phyloP scores from a whole-genome alignment of 352 stramenopile species.

The Pythium aristosporum region DNA sequence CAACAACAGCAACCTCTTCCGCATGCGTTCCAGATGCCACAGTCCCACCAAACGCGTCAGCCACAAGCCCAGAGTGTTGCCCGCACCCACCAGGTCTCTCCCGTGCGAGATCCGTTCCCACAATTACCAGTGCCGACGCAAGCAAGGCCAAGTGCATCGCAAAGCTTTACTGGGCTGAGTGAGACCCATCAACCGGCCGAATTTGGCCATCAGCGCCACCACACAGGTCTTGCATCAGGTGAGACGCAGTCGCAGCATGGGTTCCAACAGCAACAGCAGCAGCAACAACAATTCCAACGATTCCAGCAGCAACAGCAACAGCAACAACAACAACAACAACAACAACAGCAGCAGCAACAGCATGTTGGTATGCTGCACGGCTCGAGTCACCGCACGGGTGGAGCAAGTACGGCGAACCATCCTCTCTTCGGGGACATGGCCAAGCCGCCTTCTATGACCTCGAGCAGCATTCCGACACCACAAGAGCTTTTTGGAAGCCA shows the following conservation, averaged over 20 bases:
- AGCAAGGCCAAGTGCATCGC: conserved; percentile 2
- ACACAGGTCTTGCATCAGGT: not conserved
- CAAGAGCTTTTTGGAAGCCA: conserved; percentile 30
- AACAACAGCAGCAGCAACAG: conserved; percentile 19
- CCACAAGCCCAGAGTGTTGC: conserved; percentile 1
- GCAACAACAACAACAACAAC: conserved; percentile 18
- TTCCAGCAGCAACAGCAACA: conserved; percentile 21
- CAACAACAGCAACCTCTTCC: conserved; percentile 1
- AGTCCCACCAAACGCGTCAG: conserved; percentile 4
- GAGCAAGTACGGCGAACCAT: not conserved
- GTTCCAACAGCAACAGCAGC: conserved; percentile 20
- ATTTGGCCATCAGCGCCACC: conserved; percentile 17
- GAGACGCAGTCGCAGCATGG: conserved; percentile 13
- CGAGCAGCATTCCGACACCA: conserved; percentile 17
- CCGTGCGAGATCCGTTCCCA: conserved; percentile 21
- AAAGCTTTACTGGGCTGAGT: conserved; percentile 15
- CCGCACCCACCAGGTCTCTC: conserved; percentile 16
- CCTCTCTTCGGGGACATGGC: conserved; percentile 13
- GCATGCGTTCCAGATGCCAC: conserved; percentile 17
- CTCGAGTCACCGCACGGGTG: conserved; percentile 2
- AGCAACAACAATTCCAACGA: conserved; percentile 21
- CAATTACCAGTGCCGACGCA: conserved; percentile 5
- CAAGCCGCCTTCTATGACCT: conserved; percentile 18
- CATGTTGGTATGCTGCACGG: conserved; percentile 20
- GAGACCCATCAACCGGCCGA: conserved; percentile 13